Base-by-base conservation (phyloP, 345 rosid species). In the Melaleuca alternifolia region DNA sequence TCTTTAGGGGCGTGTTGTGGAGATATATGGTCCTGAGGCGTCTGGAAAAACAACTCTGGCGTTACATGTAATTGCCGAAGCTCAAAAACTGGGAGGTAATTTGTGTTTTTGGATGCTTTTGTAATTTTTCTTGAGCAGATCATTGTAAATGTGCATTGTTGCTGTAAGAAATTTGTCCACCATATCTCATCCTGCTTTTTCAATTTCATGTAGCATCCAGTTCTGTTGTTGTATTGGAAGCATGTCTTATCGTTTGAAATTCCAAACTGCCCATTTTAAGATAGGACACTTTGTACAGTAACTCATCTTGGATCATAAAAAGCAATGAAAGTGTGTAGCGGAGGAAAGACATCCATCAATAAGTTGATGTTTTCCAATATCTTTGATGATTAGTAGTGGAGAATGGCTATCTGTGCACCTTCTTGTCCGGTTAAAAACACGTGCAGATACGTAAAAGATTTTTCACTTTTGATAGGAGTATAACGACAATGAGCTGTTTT, bases 41-140 rank as follows among this genome's bases (percentile, higher is more conserved):
- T 98, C 99, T 87, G 99, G 99, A 48, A 98, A 98, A 90, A 98
- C 99, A 62, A 98, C 99, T 79, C 96, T 98, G 86, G 98, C 96
- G 48, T 93, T 96, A 48, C 99, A 96, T 89, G 98, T 94, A 85
- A 96, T 98, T 90, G 99, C 98, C 77, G 99, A 98, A 93, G 94
- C 99, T 82, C 99, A 98, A 85, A 98, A 93, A 90, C 94, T 90
- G 92, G 99, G 99, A 97, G 99, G 99, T 97, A 89, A 23, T 33
- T 71, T 71, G 7, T 37, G 48, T 5, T 71, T 71, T 71, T 37
- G 26, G 48, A 37, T 10, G 79, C 48, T 71, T 71, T 71, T 2
- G 6, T 37, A 6, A 71, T 33, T 24, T 71, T 65, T 71, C 7
- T 71, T 13, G 11, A 71, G 48, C 12, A 37, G 48, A 71, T 71